Conservation (phyloP, 345 rosid genomes). For the Pistacia integerrima region DNA sequence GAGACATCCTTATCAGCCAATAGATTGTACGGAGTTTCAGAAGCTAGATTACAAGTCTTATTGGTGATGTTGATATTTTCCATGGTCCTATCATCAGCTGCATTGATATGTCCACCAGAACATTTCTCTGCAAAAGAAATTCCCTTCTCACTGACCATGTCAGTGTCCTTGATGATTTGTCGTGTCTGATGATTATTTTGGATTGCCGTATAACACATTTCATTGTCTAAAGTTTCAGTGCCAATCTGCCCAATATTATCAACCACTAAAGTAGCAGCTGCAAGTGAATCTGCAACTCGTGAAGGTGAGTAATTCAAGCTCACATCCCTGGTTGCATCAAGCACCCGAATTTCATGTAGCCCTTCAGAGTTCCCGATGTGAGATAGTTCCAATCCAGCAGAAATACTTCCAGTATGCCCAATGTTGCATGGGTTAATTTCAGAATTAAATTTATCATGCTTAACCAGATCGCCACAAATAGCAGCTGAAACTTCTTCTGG, state of each 20-base stretch:
- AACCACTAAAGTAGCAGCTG: slow-evolving; percentile 23
- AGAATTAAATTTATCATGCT: slow-evolving; percentile 18
- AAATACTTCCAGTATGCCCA: slow-evolving; percentile 17
- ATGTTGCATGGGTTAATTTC: slow-evolving; percentile 6
- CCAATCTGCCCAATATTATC: slow-evolving; percentile 26
- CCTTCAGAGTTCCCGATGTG: slow-evolving; percentile 20
- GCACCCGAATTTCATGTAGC: slow-evolving; percentile 36
- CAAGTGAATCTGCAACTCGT: slow-evolving; percentile 27
- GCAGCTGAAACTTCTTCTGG: slow-evolving; percentile 33
- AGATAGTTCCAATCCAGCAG: slow-evolving; percentile 16
- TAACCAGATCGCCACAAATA: slow-evolving; percentile 19
- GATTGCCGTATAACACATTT: not conserved
- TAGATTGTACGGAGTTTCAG: slow-evolving; percentile 15
- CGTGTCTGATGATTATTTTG: slow-evolving; percentile 25
- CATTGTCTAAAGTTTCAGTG: slow-evolving; percentile 24
- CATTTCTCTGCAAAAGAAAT: slow-evolving; percentile 14
- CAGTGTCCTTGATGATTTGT: slow-evolving; percentile 24
- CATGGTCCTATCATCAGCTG: slow-evolving; percentile 12
- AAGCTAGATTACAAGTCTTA: slow-evolving; percentile 20
- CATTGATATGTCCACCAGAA: not conserved
- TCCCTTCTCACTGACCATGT: slow-evolving; percentile 22
- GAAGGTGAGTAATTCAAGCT: slow-evolving; percentile 33
- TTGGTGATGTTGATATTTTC: slow-evolving; percentile 4
- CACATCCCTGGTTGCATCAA: slow-evolving; percentile 33
- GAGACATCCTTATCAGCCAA: slow-evolving; percentile 14